Percentiles rank a stretch among this genome's conserved stretches.
phyloP scores from a whole-genome alignment of 371 early-diverging fungal genomes.

The Mucor piriformis region DNA sequence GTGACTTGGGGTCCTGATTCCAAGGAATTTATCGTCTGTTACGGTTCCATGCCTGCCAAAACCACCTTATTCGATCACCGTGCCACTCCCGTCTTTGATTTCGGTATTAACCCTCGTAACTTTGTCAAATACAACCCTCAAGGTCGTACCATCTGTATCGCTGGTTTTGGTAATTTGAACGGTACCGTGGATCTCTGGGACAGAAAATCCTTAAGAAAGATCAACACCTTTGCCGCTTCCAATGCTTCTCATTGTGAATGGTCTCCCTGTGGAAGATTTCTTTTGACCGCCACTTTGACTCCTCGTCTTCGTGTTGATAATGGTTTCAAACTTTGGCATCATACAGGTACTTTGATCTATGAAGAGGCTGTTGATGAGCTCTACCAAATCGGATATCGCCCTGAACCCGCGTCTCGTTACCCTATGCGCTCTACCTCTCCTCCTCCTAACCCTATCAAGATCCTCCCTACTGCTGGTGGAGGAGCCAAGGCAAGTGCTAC shows the following conservation, averaged over 20 bases:
- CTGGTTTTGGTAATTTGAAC: constrained; percentile 95
- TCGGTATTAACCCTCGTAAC: constrained; percentile 89
- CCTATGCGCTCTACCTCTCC: constrained; percentile 75
- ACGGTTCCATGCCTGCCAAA: constrained; percentile 94
- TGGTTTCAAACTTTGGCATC: constrained; percentile 95
- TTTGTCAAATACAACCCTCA: constrained; percentile 87
- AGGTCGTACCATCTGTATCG: constrained; percentile 85
- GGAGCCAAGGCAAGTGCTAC: constrained; percentile 41
- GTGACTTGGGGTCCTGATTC: constrained; percentile 93
- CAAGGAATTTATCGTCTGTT: constrained; percentile 94
- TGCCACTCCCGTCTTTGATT: constrained; percentile 80
- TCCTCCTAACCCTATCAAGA: constrained; percentile 55
- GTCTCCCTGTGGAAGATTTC: constrained; percentile 90
- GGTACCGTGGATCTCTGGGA: constrained; percentile 95
- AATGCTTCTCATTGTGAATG: constrained; percentile 88
- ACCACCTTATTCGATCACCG: constrained; percentile 91
- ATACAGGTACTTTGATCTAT: constrained; percentile 85
- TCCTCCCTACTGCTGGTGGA: constrained; percentile 30
- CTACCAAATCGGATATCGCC: constrained; percentile 83
- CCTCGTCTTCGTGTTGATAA: constrained; percentile 97
- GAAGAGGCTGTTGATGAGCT: constrained; percentile 79
- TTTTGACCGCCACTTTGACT: constrained; percentile 92
- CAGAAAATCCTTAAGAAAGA: constrained; percentile 77
- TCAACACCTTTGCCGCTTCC: constrained; percentile 77
- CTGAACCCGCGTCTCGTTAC: constrained; percentile 63